phyloP scores from a whole-genome alignment of 116 monocot species.

The Iris pallida region DNA sequence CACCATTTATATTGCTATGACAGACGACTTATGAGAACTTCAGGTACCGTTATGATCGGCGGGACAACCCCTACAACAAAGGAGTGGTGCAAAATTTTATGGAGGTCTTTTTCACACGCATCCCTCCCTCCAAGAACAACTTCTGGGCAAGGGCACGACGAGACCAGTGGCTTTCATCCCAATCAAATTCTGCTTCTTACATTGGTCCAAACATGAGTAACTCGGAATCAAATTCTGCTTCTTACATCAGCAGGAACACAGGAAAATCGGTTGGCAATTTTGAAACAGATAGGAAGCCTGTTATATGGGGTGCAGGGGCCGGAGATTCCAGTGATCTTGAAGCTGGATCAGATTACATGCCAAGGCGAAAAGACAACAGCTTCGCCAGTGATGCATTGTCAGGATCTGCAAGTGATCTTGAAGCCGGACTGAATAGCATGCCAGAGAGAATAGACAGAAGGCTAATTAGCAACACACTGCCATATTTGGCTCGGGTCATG shows the following conservation, averaged over 20 bases:
- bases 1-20: not conserved
- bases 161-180: constrained; percentile 29
- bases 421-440: constrained; percentile 4
- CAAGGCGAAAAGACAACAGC: not conserved
- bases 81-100: constrained; percentile 16
- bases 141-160: constrained; percentile 26
- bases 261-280: constrained; percentile 42
- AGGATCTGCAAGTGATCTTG: not conserved
- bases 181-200: constrained; percentile 25
- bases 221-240: constrained; percentile 11
- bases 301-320: constrained; percentile 37
- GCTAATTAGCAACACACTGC: not conserved
- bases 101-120: constrained; percentile 18
- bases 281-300: constrained; percentile 69
- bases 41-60: constrained; percentile 20
- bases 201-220: constrained; percentile 66
- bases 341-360: constrained; percentile 3
- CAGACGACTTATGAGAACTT: constrained; percentile 32
- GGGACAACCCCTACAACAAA: constrained; percentile 20
- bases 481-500: constrained; percentile 1
- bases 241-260: constrained; percentile 59
- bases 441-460: constrained; percentile 1
- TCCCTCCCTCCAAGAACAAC: constrained; percentile 23
- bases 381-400: no score
- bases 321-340: constrained; percentile 33